Conservation (phyloP, 2,329 filamentous ascomycete genomes). For the Amesomyces nigricolor region DNA sequence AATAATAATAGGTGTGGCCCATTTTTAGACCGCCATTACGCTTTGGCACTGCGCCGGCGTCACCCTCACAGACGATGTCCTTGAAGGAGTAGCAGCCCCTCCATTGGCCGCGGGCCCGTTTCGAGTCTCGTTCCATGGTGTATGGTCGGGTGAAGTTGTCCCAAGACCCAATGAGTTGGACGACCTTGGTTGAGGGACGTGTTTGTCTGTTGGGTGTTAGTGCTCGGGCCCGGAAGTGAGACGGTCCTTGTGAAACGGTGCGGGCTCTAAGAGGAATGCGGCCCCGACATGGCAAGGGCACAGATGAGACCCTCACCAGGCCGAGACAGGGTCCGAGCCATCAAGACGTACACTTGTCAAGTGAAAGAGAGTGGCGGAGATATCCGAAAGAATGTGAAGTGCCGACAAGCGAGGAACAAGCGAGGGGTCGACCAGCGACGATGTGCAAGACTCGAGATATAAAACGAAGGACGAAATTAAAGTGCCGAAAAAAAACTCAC, state of each 20-base stretch:
- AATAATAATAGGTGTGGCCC: conserved; percentile 94
- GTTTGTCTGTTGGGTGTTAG: conserved; percentile 46
- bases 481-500: conserved; percentile 44
- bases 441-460: conserved; percentile 21
- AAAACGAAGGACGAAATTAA: conserved; percentile 14
- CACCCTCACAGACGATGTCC: conserved; percentile 77
- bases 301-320: not conserved
- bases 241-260: not conserved
- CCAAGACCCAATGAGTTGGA: conserved; percentile 87
- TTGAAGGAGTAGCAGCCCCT: conserved; percentile 81
- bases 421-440: conserved; percentile 15
- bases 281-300: not conserved
- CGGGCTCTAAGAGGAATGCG: not conserved
- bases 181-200: conserved; percentile 56
- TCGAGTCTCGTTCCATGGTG: conserved; percentile 72
- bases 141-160: conserved; percentile 83
- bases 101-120: conserved; percentile 72
- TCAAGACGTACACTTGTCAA: not conserved
- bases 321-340: not conserved
- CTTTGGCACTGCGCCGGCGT: conserved; percentile 47
- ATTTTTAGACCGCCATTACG: conserved; percentile 80
- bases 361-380: conserved; percentile 1
- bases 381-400: not conserved
- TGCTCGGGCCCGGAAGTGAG: not conserved
- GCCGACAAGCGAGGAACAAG: conserved; percentile 4